A percentile compares a stretch with the other conserved stretches of the same genome.
phyloP scores from a whole-genome alignment of 768 basidiomycete species.

The Trametes sanguinea region DNA sequence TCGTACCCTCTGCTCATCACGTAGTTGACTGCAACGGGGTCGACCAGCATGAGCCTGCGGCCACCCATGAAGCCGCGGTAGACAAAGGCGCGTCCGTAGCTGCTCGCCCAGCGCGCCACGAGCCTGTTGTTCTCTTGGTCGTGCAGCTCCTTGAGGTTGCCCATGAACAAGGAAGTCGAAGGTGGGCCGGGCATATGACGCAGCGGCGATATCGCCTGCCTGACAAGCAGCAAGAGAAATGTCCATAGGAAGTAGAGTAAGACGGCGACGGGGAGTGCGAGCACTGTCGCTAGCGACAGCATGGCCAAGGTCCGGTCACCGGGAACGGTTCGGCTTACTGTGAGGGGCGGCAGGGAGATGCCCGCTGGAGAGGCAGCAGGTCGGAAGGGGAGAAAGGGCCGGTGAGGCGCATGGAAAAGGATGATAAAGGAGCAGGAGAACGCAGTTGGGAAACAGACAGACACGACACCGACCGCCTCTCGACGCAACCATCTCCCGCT shows the following conservation, averaged over 20 bases:
- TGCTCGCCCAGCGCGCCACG: constrained; percentile 46
- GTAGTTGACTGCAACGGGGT: constrained; percentile 56
- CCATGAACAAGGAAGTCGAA: constrained; percentile 49
- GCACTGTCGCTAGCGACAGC: constrained; percentile 9
- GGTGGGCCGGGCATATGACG: constrained; percentile 49
- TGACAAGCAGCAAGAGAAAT: constrained; percentile 44
- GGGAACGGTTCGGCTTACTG: not conserved
- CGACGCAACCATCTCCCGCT: constrained; percentile 1
- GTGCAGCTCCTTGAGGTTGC: constrained; percentile 54
- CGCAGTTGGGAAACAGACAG: not conserved
- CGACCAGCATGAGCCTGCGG: constrained; percentile 57
- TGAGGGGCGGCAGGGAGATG: not conserved
- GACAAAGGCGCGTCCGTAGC: constrained; percentile 51
- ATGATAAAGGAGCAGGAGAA: constrained; percentile 17
- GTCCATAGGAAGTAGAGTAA: constrained; percentile 37
- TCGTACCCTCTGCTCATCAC: constrained; percentile 58
- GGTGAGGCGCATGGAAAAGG: constrained; percentile 19
- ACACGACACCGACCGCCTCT: not conserved
- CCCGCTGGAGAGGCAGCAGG: constrained; percentile 2
- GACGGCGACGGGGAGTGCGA: constrained; percentile 23
- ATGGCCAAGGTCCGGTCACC: constrained; percentile 1
- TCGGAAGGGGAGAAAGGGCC: constrained; percentile 10
- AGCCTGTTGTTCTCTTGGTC: constrained; percentile 60
- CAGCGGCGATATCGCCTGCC: constrained; percentile 51
- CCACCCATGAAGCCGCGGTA: constrained; percentile 57